A percentile compares a stretch with the other conserved stretches of the same genome.
Conservation (phyloP, 108 stramenopile species). For the Nannochloropsis salina region DNA sequence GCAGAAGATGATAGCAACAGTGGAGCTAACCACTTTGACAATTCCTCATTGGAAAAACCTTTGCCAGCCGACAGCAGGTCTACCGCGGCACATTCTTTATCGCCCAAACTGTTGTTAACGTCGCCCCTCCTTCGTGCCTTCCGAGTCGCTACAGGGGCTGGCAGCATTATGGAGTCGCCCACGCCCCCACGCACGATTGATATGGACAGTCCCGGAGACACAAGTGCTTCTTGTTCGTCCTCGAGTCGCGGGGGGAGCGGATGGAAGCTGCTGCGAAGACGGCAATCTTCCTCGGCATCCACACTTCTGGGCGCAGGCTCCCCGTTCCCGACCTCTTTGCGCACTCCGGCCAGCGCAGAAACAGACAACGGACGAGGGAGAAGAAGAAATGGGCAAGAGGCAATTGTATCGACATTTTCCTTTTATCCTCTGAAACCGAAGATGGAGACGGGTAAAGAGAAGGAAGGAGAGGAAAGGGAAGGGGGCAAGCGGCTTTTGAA, state of each 20-base stretch:
- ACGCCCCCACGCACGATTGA: no score
- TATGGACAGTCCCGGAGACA: no score
- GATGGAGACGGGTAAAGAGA: not conserved
- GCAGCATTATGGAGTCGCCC: no score
- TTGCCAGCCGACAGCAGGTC: no score
- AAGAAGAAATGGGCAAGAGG: not conserved
- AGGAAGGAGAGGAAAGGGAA: not conserved
- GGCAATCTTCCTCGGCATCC: not conserved
- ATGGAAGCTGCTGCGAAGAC: not conserved
- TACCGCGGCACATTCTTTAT: no score
- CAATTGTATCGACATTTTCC: not conserved
- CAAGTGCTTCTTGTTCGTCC: not conserved
- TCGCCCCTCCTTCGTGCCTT: no score
- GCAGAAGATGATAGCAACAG: no score
- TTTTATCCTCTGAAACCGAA: not conserved
- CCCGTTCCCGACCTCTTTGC: not conserved
- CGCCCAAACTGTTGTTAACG: no score
- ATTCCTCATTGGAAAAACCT: no score
- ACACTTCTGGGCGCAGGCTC: not conserved
- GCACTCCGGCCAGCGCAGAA: not conserved
- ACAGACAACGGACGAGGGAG: not conserved
- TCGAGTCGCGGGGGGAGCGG: not conserved
- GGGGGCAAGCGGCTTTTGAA: not conserved
- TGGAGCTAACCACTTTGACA: no score
- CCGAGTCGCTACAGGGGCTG: no score